phyloP scores from a whole-genome alignment of 768 basidiomycete species.

The Lactarius hatsudake region DNA sequence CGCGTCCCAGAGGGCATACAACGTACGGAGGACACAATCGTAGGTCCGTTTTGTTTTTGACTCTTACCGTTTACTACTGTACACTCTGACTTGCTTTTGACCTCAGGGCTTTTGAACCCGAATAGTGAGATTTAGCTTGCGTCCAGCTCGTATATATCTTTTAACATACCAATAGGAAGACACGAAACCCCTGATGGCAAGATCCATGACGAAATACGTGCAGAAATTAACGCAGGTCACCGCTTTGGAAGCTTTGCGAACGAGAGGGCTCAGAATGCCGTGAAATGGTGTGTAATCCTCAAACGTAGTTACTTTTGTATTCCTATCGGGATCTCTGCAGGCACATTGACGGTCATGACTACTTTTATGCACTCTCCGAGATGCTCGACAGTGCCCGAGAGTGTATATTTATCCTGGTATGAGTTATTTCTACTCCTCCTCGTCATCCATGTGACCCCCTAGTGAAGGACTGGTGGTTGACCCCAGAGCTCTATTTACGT shows the following conservation, averaged over 20 bases:
- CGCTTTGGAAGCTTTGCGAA: conserved; percentile 84
- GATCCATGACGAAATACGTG: conserved; percentile 64
- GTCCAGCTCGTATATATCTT: not conserved
- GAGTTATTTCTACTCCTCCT: not conserved
- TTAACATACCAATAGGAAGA: conserved; percentile 40
- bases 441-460: not conserved
- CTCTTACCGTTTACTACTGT: not conserved
- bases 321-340: conserved; percentile 33
- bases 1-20: conserved; percentile 30
- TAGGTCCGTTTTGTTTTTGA: conserved; percentile 15
- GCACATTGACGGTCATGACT: conserved; percentile 96
- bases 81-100: not conserved
- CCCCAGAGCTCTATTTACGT: conserved; percentile 91
- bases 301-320: not conserved
- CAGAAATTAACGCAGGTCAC: conserved; percentile 73
- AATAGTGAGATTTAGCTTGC: conserved; percentile 22
- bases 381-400: conserved; percentile 80
- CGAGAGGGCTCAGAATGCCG: conserved; percentile 62
- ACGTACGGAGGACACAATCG: conserved; percentile 27
- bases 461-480: conserved; percentile 85
- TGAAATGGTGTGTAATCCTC: conserved; percentile 70
- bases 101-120: conserved; percentile 25
- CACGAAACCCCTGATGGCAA: conserved; percentile 79
- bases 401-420: conserved; percentile 83
- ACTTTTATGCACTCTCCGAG: conserved; percentile 93